These are phyloP conservation scores for Daldinia bambusicola DNA, from an alignment of 495 filamentous ascomycete species.

Conservation along the genomic window DNA sequence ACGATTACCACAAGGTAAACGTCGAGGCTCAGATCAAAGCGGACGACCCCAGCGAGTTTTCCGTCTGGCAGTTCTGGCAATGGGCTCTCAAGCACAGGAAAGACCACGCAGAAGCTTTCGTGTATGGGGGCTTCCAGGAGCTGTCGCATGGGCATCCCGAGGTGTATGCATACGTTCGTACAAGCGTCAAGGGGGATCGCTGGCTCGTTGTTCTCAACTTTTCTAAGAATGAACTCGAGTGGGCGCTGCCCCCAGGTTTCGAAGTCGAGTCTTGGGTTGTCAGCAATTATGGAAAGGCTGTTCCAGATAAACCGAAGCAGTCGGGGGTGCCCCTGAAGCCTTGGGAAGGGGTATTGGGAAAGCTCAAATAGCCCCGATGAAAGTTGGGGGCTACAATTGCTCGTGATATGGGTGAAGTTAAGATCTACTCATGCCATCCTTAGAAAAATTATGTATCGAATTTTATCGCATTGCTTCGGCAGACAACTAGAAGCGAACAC, in stretches of 20 bases:
- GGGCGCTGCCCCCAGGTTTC: slow-evolving; percentile 27
- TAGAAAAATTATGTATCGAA: no score
- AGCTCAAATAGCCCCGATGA: slow-evolving; percentile 13
- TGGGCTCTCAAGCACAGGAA: slow-evolving; percentile 57
- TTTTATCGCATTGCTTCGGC: no score
- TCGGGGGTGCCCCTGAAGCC: slow-evolving; percentile 35
- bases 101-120: slow-evolving; percentile 64
- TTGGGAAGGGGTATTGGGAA: slow-evolving; percentile 43
- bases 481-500: no score
- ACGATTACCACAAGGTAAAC: slow-evolving; percentile 57
- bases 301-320: slow-evolving; percentile 33
- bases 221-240: slow-evolving; percentile 40
- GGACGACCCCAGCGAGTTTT: slow-evolving; percentile 43
- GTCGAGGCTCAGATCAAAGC: slow-evolving; percentile 51
- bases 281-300: slow-evolving; percentile 31
- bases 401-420: not conserved
- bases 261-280: slow-evolving; percentile 33
- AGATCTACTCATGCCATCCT: no score
- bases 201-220: slow-evolving; percentile 48
- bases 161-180: slow-evolving; percentile 47
- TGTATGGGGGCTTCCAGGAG: slow-evolving; percentile 68
- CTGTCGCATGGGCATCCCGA: slow-evolving; percentile 41
- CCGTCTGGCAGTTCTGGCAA: slow-evolving; percentile 61
- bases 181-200: slow-evolving; percentile 36
- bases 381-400: not conserved